Percentiles rank a stretch among this genome's conserved stretches.
These are phyloP conservation scores for Eucalyptus shirleyi DNA, from an alignment of 345 rosid genomes.

Conservation along the genomic window DNA sequence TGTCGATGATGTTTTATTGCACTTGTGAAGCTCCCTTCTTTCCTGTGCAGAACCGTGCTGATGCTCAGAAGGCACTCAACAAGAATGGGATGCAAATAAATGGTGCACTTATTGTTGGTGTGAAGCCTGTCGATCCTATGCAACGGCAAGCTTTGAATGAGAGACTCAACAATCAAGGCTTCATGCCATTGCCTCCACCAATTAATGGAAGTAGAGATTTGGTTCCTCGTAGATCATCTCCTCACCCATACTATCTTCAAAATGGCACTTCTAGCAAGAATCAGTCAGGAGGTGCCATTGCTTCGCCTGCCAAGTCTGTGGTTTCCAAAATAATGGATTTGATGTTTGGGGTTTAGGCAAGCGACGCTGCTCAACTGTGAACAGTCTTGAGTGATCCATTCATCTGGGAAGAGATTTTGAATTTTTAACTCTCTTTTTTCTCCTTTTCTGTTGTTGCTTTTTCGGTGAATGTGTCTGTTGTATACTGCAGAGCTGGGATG, in stretches of 20 bases:
- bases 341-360: slow-evolving; percentile 8
- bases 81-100: slow-evolving; percentile 84
- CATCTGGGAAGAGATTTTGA: not conserved
- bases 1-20: not conserved
- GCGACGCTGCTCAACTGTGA: not conserved
- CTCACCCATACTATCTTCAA: slow-evolving; percentile 48
- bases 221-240: slow-evolving; percentile 16
- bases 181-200: slow-evolving; percentile 60
- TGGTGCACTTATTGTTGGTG: slow-evolving; percentile 76
- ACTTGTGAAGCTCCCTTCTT: not conserved
- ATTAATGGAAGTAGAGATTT: slow-evolving; percentile 34
- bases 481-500: not conserved
- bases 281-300: slow-evolving; percentile 60
- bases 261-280: slow-evolving; percentile 46
- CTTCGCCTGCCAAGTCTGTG: slow-evolving; percentile 75
- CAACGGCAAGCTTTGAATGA: slow-evolving; percentile 66
- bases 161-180: slow-evolving; percentile 68
- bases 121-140: slow-evolving; percentile 81
- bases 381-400: not conserved
- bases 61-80: slow-evolving; percentile 87
- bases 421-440: not conserved
- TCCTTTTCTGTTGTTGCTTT: not conserved
- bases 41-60: slow-evolving; percentile 56
- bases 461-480: not conserved
- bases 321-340: slow-evolving; percentile 70